Base-by-base conservation (phyloP, 2,329 filamentous ascomycete species). In the Ophiocordyceps camponoti-rufipedis region DNA sequence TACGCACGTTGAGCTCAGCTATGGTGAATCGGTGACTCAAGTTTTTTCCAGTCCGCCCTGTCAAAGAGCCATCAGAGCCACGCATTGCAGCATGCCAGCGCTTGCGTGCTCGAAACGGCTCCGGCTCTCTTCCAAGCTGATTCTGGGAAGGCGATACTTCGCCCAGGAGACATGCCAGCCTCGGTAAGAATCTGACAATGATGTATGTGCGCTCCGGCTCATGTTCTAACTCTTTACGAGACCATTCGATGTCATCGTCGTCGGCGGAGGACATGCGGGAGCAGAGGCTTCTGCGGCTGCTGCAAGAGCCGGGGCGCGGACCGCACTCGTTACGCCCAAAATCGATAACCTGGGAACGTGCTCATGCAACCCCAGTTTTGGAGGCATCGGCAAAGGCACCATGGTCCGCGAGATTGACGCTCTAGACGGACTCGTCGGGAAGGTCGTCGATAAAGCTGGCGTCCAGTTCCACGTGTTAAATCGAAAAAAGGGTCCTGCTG, bases 311-410 rank as follows among this genome's bases (percentile, higher is more conserved):
- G 91, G 91, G 45, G 91, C 89, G 44, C 79, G 80, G 55, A 96
- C 91, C 40, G 89, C 83, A 2, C 74, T 98, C 52, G 72, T 98
- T 43, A 98, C 91, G 1, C 91, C 89, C 2, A 86, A 83, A 48
- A 63, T 85, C 47, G 80, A 88, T 48, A 94, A 95, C 54, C 78
- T 96, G 18, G 89, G 89, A 46, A 85, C 91, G 29, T 96, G 89
- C 66, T 95, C 88, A 33, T 96, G 89, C 66, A 96, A 96, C 60
- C 89, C 89, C 2, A 94, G 86, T 51, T 94, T 98, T 58, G 91
- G 91, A 38, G 91, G 91, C n/a, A 96, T 98, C 54, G 91, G 91
- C 41, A 98, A 98, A 61, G 91, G 91, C 14, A 96, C 85, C 10
- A 95, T 98, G 69, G 69, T 98, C 44, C 80, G 89, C 40, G 91